phyloP scores from a whole-genome alignment of 768 basidiomycete species.

The Russula foetens region DNA sequence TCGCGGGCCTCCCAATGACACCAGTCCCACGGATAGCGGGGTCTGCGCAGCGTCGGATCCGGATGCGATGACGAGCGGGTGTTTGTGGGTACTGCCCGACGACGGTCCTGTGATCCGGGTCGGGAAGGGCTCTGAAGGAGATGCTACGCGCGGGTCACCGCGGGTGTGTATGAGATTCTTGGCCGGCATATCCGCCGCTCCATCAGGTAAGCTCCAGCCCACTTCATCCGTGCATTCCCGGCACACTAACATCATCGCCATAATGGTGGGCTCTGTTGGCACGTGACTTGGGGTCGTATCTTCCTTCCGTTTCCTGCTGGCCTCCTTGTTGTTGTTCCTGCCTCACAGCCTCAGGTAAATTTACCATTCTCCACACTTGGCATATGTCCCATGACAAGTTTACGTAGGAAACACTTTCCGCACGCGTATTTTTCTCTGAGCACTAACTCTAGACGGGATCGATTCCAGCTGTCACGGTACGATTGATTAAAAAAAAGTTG shows the following conservation, averaged over 20 bases:
- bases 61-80: constrained; percentile 22
- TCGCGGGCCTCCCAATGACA: constrained; percentile 26
- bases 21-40: constrained; percentile 27
- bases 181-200: constrained; percentile 4
- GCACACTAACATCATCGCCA: too few relatives aligned
- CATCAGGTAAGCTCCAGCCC: neutral
- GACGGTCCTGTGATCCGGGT: constrained; percentile 25
- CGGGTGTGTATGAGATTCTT: constrained; percentile 25
- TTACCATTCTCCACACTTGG: too few relatives aligned
- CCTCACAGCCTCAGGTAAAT: too few relatives aligned
- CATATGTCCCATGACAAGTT: too few relatives aligned
- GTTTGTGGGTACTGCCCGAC: constrained; percentile 27
- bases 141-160: constrained; percentile 17
- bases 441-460: too few relatives aligned
- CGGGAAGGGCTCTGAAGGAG: constrained; percentile 19
- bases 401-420: too few relatives aligned
- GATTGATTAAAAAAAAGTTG: too few relatives aligned
- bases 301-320: constrained; percentile 1
- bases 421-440: too few relatives aligned
- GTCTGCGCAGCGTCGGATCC: constrained; percentile 25
- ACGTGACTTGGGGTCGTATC: constrained; percentile 4
- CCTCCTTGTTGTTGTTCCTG: neutral
- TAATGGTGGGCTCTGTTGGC: neutral
- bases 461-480: too few relatives aligned
- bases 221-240: too few relatives aligned